Evolutionary conservation across 371 early-diverging fungal genomes (phyloP).

Genomic region (Fennellomyces sp.): DNA sequence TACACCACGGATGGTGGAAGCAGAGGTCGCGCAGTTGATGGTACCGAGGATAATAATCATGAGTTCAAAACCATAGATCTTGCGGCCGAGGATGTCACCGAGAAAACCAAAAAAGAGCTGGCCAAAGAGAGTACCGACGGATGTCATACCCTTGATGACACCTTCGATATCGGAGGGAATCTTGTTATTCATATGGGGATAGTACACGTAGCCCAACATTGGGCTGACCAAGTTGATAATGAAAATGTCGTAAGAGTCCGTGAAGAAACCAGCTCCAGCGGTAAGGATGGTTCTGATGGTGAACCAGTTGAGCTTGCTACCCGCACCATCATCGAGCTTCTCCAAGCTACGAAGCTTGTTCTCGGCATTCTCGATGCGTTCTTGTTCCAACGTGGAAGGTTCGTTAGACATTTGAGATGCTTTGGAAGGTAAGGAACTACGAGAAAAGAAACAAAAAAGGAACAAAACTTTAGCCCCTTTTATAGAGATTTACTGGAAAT

Average conservation of each 20-base stretch:
- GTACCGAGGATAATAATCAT: constrained; percentile 80
- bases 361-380: constrained; percentile 33
- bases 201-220: constrained; percentile 82
- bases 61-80: constrained; percentile 87
- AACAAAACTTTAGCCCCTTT: background rate
- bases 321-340: constrained; percentile 31
- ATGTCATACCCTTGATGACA: constrained; percentile 81
- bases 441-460: constrained; percentile 2
- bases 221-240: constrained; percentile 80
- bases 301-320: constrained; percentile 67
- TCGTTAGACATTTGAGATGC: background rate
- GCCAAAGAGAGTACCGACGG: constrained; percentile 83
- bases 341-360: constrained; percentile 38
- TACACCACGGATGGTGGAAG: constrained; percentile 67
- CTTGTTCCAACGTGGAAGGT: constrained; percentile 20
- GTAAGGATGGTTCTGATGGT: constrained; percentile 83
- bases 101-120: constrained; percentile 88
- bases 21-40: constrained; percentile 79
- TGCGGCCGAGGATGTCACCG: constrained; percentile 84
- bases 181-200: constrained; percentile 50
- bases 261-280: constrained; percentile 87
- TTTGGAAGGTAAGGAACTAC: background rate
- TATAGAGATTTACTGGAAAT: constrained; percentile 8
- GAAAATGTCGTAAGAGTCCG: constrained; percentile 90
- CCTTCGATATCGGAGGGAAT: constrained; percentile 69